Base-by-base conservation (phyloP, 106 monocot species). In the Acorus gramineus region DNA sequence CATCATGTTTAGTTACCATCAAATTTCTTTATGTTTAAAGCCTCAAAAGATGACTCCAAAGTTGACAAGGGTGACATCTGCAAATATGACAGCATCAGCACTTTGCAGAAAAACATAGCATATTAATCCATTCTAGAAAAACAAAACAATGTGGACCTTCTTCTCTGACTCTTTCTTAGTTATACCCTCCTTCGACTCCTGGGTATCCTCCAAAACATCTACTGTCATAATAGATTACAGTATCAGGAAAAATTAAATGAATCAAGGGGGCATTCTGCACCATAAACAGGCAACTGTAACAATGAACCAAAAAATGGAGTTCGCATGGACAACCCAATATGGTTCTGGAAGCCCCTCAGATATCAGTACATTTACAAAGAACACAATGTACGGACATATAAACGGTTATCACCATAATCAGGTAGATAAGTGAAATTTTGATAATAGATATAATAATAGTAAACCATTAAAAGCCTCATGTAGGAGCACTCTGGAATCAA, bases 11-110 rank as follows among this genome's bases (percentile, higher is more conserved):
- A 53, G 6, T 43, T 88, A 92, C 98, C 98, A 80, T 99, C 92
- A 82, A 89, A 82, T 55, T 99, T 99, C 76, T 92, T 99, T 5
- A 99, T 81, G 81, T 99, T 99, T 45, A 99, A 84, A 14, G 85
- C 77, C n/a, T 99, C 98, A 68, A 83, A 92, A 48, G 96, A 92
- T 62, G 98, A 77, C 59, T 88, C 98, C 70, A 99, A 51, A n/a
- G 98, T 99, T 43, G 85, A 86, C 60, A 79, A 71, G 53, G 92
- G 98, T 50, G 98, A 99, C 47, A 89, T 43, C 98, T 99, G 84
- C 73, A 82, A 28, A 28, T 56, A 7, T 62, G 58, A 53, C 3
- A 47, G 56, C 45, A 55, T 9, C 52, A 50, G 8, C 42, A 6
- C 47, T 61, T 46, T 0, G 8, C 43, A 10, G 50, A 28, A 47